Evolutionary conservation across 441 rosid species (phyloP), one percentile per base, ranked within the genome.

Genomic region (Melastoma candidum): DNA sequence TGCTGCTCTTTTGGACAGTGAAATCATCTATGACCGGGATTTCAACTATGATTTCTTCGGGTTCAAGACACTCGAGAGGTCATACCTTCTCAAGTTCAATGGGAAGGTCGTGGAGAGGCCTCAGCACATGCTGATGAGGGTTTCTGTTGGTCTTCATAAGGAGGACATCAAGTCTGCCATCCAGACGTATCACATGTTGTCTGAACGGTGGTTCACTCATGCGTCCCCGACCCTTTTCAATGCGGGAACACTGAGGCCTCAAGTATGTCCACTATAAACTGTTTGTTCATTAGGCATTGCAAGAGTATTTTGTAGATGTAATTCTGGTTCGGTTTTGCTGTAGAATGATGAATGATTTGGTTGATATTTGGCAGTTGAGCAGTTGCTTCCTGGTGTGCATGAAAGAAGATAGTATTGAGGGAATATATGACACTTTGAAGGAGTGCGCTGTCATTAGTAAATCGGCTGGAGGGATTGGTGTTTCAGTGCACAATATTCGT

Each of bases 111-210:
- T 86, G 29, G 97, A 86, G 56, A 86, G 97, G 58, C 97, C 97
- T 43, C 97, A 85, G 22, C 97, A 89, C 70, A 83, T 89, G 97
- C 64, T 89, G 64, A 89, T 89, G 95, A 85, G 97, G 77, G 97
- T 86, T 57, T 63, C 97, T 64, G 95, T 86, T 68, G 97, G 97
- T 36, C 80, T 89, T 47, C 97, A 86, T 68, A 86, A 80, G 59
- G 83, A 79, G 60, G 93, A 86, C 58, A 71, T 89, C 56, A 95
- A 86, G 57, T 83, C 88, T 36, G 87, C 55, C 2, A 69, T 89
- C 69, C 59, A 65, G 68, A 89, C 97, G 13, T 89, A 89, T 67
- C 97, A 89, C 62, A 69, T 86, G 72, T 85, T 89, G 97, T 89
- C 97, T 53, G 95, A 85, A 47, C 53, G 97, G 7, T 86, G 97